phyloP scores from a whole-genome alignment of 768 basidiomycete species.

The Rhodotorula sphaerocarpa region DNA sequence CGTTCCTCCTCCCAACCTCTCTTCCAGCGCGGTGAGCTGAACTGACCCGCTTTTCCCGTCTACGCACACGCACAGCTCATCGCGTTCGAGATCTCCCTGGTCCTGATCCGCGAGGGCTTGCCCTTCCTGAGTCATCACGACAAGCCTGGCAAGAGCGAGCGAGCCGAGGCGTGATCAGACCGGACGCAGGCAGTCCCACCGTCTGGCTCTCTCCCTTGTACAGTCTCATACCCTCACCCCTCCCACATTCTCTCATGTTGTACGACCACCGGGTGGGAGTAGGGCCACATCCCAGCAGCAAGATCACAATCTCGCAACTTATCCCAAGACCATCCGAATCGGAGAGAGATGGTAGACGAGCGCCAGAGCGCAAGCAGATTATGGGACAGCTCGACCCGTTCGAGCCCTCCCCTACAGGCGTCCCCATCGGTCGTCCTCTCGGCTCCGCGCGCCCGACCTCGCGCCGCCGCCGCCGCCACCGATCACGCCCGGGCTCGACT shows the following conservation, averaged over 20 bases:
- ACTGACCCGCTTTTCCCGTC: not conserved
- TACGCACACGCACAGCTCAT: constrained; percentile 27
- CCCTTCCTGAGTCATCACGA: constrained; percentile 10
- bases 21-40: too few species aligned
- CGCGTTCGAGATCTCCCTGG: constrained; percentile 34
- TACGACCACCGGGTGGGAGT: not conserved
- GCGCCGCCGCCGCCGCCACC: not conserved
- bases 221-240: not conserved
- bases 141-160: not conserved
- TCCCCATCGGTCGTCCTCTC: constrained; percentile 2
- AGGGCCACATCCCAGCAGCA: too few species aligned
- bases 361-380: too few species aligned
- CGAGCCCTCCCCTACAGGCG: not conserved
- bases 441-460: not conserved
- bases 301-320: too few species aligned
- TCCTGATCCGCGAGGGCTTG: constrained; percentile 30
- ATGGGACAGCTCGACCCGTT: too few species aligned
- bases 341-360: too few species aligned
- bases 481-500: not conserved
- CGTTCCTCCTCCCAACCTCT: constrained; percentile 40
- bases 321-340: too few species aligned
- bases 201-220: too few species aligned
- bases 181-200: too few species aligned
- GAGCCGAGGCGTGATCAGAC: too few species aligned
- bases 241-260: not conserved